Base-by-base conservation (phyloP, 2,329 filamentous ascomycete genomes). In the Apiospora kogelbergensis region DNA sequence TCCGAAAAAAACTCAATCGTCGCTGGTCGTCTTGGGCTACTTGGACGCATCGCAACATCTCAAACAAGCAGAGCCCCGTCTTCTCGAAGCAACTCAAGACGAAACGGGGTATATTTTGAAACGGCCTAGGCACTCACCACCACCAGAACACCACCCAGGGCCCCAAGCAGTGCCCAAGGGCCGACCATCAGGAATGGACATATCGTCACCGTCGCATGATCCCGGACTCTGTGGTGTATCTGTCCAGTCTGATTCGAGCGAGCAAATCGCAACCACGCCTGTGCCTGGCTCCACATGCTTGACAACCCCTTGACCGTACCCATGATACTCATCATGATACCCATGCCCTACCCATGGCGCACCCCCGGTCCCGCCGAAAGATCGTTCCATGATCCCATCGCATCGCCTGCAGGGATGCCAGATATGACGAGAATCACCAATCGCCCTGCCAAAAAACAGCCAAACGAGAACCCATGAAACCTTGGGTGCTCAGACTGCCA, bases 231-330 rank as follows among this genome's bases (percentile, higher is more conserved):
- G 53, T 37, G 30, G 17, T 13, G 33, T 37, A n/a, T n/a, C n/a
- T 17, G 53, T 10, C 53, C 53, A 60, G 11, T 60, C 53, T 60
- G 48, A 33, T 57, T 57, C 26, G 48, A 57, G 48, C 48, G 48
- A 57, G 48, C 48, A 57, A 60, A n/a, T 60, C 53, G 30, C 53
- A 60, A 60, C 37, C 53, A 60, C 37, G 53, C 53, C 53, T 60
- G 53, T 37, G 26, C 53, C 26, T 60, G 53, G 53, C 30, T 33
- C 53, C 53, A 37, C 53, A n/a, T 22, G 53, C 53, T 60, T 37
- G 17, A 60, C 26, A 6, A 15, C 48, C 26, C 11, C 40, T 15
- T 42, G 40, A 2, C 40, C 40, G 3, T 42, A 13, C 13, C 13
- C 40, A 41, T 13, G 11, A 2, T 37, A 37, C 33, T 10, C 33